A percentile compares a stretch with the other conserved stretches of the same genome.
Evolutionary conservation across 257 asterid genomes (phyloP).

Genomic region (Gardenia jasminoides): DNA sequence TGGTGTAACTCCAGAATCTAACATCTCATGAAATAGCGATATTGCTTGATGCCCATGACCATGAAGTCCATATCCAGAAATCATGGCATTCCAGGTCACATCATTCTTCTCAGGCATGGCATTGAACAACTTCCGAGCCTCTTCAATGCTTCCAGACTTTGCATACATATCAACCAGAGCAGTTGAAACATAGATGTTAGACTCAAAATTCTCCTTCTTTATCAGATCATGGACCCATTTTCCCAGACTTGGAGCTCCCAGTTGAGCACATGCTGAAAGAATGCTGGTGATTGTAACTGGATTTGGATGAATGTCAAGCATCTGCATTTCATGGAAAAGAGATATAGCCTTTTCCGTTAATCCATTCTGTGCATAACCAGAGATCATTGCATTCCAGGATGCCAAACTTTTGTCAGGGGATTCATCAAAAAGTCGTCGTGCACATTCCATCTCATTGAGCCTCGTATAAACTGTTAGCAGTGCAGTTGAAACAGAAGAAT

Average conservation of each 20-base stretch:
- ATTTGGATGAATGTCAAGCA: slow-evolving; percentile 70
- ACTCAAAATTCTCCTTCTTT: slow-evolving; percentile 50
- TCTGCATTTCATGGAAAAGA: slow-evolving; percentile 79
- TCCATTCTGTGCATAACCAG: slow-evolving; percentile 89
- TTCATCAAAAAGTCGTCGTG: slow-evolving; percentile 68
- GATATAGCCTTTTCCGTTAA: slow-evolving; percentile 65
- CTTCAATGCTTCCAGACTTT: slow-evolving; percentile 76
- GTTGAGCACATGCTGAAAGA: slow-evolving; percentile 90
- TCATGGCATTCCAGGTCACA: slow-evolving; percentile 92
- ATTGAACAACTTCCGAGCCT: slow-evolving; percentile 61
- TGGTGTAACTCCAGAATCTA: slow-evolving; percentile 44
- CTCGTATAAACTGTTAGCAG: slow-evolving; percentile 69
- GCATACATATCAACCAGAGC: slow-evolving; percentile 89
- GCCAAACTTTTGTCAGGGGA: slow-evolving; percentile 60
- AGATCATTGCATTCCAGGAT: slow-evolving; percentile 92
- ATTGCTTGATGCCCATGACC: slow-evolving; percentile 72
- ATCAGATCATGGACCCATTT: slow-evolving; percentile 76
- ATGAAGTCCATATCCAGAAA: slow-evolving; percentile 83
- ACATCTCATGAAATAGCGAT: slow-evolving; percentile 54
- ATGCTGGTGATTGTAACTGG: slow-evolving; percentile 74
- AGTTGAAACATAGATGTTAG: slow-evolving; percentile 62
- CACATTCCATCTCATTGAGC: slow-evolving; percentile 60
- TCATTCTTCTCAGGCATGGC: slow-evolving; percentile 55
- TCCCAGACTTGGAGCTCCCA: slow-evolving; percentile 77
- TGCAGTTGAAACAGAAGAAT: slow-evolving; percentile 73